phyloP scores from a whole-genome alignment of 148 eudicot genomes.

The Persicaria maculosa region DNA sequence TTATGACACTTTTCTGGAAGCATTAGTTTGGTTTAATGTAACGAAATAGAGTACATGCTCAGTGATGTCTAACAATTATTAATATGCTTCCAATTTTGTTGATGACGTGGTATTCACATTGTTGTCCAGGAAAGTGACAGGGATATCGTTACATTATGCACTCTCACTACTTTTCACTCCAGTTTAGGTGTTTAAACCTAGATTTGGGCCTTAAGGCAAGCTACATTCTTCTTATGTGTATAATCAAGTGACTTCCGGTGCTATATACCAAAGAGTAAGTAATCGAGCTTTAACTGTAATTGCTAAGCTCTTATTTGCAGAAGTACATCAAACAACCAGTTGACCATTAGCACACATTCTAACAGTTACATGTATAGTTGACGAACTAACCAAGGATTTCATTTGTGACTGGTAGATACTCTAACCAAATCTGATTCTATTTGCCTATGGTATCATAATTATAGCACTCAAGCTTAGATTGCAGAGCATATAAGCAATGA shows the following conservation, averaged over 20 bases:
- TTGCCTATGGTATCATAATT: not conserved
- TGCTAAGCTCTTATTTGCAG: not conserved
- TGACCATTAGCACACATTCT: not conserved
- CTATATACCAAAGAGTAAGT: not conserved
- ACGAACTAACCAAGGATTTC: not conserved
- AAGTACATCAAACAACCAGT: not conserved
- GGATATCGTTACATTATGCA: not conserved
- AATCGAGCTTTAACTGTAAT: not conserved
- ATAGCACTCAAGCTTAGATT: not conserved
- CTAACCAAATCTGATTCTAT: not conserved
- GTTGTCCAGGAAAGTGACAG: not conserved
- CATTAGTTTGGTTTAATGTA: not conserved
- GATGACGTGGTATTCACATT: not conserved
- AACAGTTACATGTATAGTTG: not conserved
- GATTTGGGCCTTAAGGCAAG: not conserved
- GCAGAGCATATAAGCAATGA: not conserved
- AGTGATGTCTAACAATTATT: not conserved
- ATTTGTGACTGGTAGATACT: not conserved
- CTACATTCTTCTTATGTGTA: not conserved
- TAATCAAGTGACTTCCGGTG: not conserved
- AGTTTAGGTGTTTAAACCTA: too few relatives aligned
- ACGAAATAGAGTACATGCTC: not conserved
- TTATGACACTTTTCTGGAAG: not conserved
- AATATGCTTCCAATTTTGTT: not conserved
- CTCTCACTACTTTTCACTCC: not conserved